Conservation (phyloP, 495 filamentous ascomycete species). For the Penicillium simplicissimum region DNA sequence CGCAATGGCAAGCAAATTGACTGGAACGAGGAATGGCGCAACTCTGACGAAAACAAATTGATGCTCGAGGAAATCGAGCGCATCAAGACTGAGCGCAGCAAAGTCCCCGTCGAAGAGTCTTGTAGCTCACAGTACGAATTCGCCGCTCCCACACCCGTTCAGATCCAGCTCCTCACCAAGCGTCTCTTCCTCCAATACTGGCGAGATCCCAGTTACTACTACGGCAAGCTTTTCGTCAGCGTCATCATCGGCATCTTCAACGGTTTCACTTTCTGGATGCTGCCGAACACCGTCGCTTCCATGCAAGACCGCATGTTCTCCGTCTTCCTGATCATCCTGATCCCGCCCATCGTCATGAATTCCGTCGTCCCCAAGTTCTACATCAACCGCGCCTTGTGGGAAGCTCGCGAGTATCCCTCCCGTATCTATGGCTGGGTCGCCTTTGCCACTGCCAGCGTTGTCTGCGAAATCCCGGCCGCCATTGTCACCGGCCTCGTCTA, state of each 20-base stretch:
- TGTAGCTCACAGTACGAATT: slow-evolving; percentile 54
- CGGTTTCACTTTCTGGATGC: slow-evolving; percentile 83
- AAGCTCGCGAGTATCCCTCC: slow-evolving; percentile 71
- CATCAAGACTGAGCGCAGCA: slow-evolving; percentile 57
- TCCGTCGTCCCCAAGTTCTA: slow-evolving; percentile 84
- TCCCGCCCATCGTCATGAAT: slow-evolving; percentile 74
- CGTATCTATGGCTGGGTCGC: slow-evolving; percentile 83
- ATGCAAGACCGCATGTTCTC: slow-evolving; percentile 85
- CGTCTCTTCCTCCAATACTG: slow-evolving; percentile 71
- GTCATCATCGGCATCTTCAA: slow-evolving; percentile 72
- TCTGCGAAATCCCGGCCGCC: slow-evolving; percentile 74
- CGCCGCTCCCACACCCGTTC: slow-evolving; percentile 60
- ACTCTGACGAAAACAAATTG: slow-evolving; percentile 54
- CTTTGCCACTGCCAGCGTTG: slow-evolving; percentile 73
- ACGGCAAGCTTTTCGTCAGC: slow-evolving; percentile 70
- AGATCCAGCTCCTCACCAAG: slow-evolving; percentile 61
- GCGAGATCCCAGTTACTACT: slow-evolving; percentile 71
- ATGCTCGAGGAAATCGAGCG: slow-evolving; percentile 61
- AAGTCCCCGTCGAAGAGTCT: slow-evolving; percentile 40
- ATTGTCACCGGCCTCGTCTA: slow-evolving; percentile 67
- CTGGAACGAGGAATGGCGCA: slow-evolving; percentile 74
- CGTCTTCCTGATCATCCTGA: slow-evolving; percentile 69
- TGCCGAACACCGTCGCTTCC: slow-evolving; percentile 64
- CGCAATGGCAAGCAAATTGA: slow-evolving; percentile 55
- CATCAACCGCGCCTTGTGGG: slow-evolving; percentile 71